phyloP scores from a whole-genome alignment of 345 rosid genomes.

The Corchorus olitorius region DNA sequence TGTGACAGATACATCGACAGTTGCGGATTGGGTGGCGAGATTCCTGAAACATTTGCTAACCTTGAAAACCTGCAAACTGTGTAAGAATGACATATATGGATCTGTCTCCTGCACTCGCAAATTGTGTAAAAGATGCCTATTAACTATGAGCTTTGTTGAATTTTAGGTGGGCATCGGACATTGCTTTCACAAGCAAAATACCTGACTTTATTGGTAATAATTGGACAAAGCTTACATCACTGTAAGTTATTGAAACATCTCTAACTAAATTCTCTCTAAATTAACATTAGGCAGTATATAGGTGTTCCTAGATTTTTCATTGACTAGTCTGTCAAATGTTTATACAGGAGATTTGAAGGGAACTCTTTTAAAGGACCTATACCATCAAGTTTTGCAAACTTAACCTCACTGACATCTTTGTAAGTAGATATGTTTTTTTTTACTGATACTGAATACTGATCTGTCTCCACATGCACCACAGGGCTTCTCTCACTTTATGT shows the following conservation, averaged over 20 bases:
- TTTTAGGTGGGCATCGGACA: conserved; percentile 35
- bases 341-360: conserved; percentile 32
- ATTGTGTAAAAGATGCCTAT: no score
- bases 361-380: conserved; percentile 43
- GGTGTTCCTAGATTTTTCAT: neutral
- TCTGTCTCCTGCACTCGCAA: no score
- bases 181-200: conserved; percentile 35
- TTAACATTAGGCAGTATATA: no score
- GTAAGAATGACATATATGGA: no score
- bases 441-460: no score
- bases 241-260: conserved; percentile 19
- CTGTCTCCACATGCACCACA: no score
- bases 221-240: conserved; percentile 22
- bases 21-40: no score
- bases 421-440: conserved; percentile 25
- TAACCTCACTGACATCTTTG: conserved; percentile 32
- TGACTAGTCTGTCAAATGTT: conserved; percentile 2
- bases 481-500: no score
- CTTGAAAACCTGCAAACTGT: no score
- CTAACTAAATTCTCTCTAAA: no score
- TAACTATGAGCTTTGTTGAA: neutral
- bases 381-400: conserved; percentile 38
- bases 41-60: no score
- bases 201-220: conserved; percentile 36
- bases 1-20: no score